Conservation (phyloP, 2,329 filamentous ascomycete species). For the Sporothrix mexicana region DNA sequence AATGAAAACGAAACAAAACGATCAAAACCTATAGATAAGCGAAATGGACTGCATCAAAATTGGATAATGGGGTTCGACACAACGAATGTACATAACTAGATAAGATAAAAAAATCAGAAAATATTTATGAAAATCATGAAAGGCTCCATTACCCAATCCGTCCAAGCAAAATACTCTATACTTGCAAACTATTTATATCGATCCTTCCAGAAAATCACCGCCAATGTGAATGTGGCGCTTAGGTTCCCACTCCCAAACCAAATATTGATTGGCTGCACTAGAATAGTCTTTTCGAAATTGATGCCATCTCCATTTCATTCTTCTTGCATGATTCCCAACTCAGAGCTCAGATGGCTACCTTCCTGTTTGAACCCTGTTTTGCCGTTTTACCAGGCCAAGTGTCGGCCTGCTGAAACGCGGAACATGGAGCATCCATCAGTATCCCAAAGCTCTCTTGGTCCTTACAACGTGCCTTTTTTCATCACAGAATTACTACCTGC, state of each 20-base stretch:
- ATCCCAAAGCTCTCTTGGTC: background rate
- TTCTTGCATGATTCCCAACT: background rate
- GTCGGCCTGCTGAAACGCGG: slow-evolving; percentile 31
- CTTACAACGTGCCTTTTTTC: slow-evolving; percentile 7
- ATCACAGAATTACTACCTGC: background rate
- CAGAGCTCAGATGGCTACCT: too few relatives aligned
- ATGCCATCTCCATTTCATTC: background rate
- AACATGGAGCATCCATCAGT: slow-evolving; percentile 30
- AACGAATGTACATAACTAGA: background rate
- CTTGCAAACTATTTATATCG: too few relatives aligned
- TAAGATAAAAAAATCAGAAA: slow-evolving; percentile 4
- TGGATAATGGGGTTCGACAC: background rate
- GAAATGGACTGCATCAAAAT: background rate
- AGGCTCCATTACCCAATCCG: too few relatives aligned
- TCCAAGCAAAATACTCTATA: too few relatives aligned
- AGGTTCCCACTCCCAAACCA: background rate
- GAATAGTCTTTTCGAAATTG: background rate
- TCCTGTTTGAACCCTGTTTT: slow-evolving; percentile 23
- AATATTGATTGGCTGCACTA: slow-evolving; percentile 1
- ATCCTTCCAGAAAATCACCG: background rate
- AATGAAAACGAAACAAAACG: background rate
- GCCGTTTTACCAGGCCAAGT: slow-evolving; percentile 26
- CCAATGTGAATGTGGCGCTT: slow-evolving; percentile 26
- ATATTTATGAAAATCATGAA: background rate
- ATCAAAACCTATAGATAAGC: background rate